Evolutionary conservation across 2,329 filamentous ascomycete genomes (phyloP).

Genomic region (Botryotinia narcissicola): DNA sequence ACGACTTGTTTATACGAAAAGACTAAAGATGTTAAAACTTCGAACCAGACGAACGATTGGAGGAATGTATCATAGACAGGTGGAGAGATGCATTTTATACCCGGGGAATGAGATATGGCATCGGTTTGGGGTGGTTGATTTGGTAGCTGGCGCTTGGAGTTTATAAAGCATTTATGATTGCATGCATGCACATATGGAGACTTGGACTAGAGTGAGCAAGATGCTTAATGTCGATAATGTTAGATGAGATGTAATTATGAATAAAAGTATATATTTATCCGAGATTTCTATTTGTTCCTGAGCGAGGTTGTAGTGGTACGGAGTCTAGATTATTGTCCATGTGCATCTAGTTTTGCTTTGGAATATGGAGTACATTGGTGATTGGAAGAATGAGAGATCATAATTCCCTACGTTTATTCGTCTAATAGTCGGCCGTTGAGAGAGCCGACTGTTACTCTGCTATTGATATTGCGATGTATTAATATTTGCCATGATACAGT

Average conservation of each 20-base stretch:
- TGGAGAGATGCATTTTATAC: neutral
- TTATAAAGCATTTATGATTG: neutral
- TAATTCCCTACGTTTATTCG: neutral
- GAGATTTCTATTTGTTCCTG: neutral
- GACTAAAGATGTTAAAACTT: neutral
- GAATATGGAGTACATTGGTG: neutral
- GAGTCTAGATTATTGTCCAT: neutral
- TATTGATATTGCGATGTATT: too few species aligned
- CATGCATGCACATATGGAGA: neutral
- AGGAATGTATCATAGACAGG: neutral
- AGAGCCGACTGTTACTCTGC: too few species aligned
- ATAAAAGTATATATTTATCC: neutral
- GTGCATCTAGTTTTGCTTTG: rapidly evolving
- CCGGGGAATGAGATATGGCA: neutral
- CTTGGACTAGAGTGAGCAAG: neutral
- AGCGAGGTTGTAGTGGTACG: neutral
- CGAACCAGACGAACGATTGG: neutral
- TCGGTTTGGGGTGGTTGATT: neutral
- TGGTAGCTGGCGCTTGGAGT: neutral
- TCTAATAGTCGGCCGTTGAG: too few species aligned
- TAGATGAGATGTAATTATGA: neutral
- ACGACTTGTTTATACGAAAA: neutral
- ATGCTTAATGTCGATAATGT: neutral
- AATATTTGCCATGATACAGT: too few species aligned
- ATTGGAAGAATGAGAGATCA: neutral